Evolutionary conservation across 2,329 filamentous ascomycete species (phyloP), one percentile per base, ranked within the genome.

Genomic region (Plectosphaerella cucumerina): DNA sequence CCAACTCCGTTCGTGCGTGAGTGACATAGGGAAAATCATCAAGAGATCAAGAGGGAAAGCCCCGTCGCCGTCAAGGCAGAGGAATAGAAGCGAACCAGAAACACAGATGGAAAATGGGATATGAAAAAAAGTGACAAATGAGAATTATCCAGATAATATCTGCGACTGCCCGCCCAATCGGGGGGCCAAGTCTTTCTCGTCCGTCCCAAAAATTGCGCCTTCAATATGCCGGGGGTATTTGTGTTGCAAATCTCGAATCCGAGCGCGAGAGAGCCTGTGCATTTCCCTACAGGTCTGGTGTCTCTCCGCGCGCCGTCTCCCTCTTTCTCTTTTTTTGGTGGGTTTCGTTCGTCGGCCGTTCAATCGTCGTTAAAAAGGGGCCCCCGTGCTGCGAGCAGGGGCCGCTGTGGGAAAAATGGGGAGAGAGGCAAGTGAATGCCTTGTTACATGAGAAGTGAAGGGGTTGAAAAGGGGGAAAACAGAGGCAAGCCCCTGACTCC

Each of bases 401-500:
- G 11, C 39, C 39, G 12, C 39, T 18, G n/a, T 18, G 35, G 4
- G 18, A 21, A 18, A 42, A 42, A 42, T 5, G 39, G n/a, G n/a
- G 35, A 39, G 17, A 20, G 5, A 11, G 12, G 26, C 26, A 31
- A 31, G 26, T 31, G 6, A 31, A 31, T 31, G 26, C 26, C 26
- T 5, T 42, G 39, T 18, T 42, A 42, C 39, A 42, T 17, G 17
- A 42, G 39, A 42, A 42, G 39, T 18, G 39, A 42, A 42, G 18
- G 11, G 14, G 35, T 31, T 8, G 26, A 8, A 31, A 31, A 31
- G 26, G 26, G 6, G 26, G 26, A 11, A 44, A 44, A 37, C 53
- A 33, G 18, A 37, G 48, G 47, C 35, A 48, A 50, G 35, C 49
- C 50, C 50, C 49, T 55, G 46, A 49, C 51, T 44, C 26, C 26